Percentiles rank a stretch among this genome's conserved stretches.
Evolutionary conservation across 495 filamentous ascomycete genomes (phyloP).

Genomic region (Tuber melanosporum): DNA sequence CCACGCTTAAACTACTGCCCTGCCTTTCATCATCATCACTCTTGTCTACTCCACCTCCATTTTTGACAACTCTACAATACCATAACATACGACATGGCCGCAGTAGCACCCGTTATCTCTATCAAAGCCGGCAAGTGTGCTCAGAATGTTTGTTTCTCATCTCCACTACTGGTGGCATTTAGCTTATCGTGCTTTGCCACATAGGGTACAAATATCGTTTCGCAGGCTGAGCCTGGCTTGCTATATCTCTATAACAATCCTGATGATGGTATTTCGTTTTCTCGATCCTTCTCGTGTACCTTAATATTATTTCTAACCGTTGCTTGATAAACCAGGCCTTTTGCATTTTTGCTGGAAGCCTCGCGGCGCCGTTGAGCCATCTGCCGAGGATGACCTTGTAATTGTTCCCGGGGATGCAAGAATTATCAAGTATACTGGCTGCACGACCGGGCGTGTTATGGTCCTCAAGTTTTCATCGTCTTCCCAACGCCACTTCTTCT

Average conservation of each 20-base stretch:
- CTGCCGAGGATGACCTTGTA: conserved; percentile 64
- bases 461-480: conserved; percentile 92
- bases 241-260: conserved; percentile 71
- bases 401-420: conserved; percentile 85
- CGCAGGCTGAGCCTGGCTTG: conserved; percentile 68
- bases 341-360: conserved; percentile 86
- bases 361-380: conserved; percentile 56
- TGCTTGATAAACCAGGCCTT: conserved; percentile 53
- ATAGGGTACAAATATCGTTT: conserved; percentile 60
- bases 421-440: conserved; percentile 70
- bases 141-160: conserved; percentile 59
- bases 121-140: conserved; percentile 96
- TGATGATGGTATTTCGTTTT: conserved; percentile 64
- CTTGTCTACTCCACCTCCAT: conserved; percentile 11
- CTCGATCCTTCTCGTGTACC: conserved; percentile 8
- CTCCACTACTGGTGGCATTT: conserved; percentile 7
- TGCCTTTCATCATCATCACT: neutral
- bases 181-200: conserved; percentile 48
- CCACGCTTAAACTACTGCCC: neutral
- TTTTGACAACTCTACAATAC: neutral
- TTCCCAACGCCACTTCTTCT: conserved; percentile 86
- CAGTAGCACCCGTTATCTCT: conserved; percentile 65
- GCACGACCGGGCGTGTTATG: conserved; percentile 85
- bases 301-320: conserved; percentile 12
- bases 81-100: conserved; percentile 24